Percentiles rank a stretch among this genome's conserved stretches.
These are phyloP conservation scores for Neotropicomus parvogracilis DNA, from an alignment of 1,284 basidiomycete species.

Conservation along the genomic window DNA sequence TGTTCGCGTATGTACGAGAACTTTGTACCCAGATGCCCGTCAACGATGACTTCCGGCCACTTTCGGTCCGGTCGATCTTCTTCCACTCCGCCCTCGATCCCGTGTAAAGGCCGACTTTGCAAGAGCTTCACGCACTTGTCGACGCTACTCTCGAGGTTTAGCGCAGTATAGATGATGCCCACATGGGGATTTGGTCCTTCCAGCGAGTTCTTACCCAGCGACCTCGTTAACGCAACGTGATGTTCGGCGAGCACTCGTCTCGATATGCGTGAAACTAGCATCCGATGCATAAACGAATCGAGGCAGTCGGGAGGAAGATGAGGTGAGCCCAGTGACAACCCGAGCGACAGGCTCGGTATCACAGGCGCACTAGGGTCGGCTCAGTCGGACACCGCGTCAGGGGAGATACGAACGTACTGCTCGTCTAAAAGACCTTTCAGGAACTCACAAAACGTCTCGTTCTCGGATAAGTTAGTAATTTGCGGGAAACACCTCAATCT, in stretches of 20 bases:
- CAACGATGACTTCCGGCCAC: constrained; percentile 69
- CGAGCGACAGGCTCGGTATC: constrained; percentile 75
- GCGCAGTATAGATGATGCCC: constrained; percentile 80
- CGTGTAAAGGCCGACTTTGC: constrained; percentile 45
- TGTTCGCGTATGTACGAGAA: constrained; percentile 90
- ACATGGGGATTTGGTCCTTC: constrained; percentile 58
- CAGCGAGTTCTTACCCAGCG: constrained; percentile 39
- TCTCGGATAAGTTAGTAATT: constrained; percentile 73
- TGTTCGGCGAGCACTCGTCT: constrained; percentile 87
- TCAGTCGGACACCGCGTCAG: constrained; percentile 8
- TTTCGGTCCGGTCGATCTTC: constrained; percentile 26
- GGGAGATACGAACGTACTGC: constrained; percentile 49
- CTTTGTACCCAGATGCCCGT: constrained; percentile 69
- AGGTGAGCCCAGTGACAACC: constrained; percentile 73
- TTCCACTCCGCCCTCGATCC: constrained; percentile 41
- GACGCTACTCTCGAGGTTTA: constrained; percentile 70
- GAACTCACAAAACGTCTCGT: constrained; percentile 75
- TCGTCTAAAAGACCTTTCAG: constrained; percentile 64
- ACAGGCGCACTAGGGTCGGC: constrained; percentile 56
- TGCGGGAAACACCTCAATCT: constrained; percentile 77
- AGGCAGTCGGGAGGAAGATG: constrained; percentile 75
- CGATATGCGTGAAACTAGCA: constrained; percentile 89
- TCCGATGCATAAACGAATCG: constrained; percentile 86
- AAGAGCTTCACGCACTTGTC: constrained; percentile 65
- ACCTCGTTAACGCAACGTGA: constrained; percentile 78